A percentile compares a stretch with the other conserved stretches of the same genome.
Conservation (phyloP, 1,139 yeast genomes). For the Meyerozyma smithsonii region DNA sequence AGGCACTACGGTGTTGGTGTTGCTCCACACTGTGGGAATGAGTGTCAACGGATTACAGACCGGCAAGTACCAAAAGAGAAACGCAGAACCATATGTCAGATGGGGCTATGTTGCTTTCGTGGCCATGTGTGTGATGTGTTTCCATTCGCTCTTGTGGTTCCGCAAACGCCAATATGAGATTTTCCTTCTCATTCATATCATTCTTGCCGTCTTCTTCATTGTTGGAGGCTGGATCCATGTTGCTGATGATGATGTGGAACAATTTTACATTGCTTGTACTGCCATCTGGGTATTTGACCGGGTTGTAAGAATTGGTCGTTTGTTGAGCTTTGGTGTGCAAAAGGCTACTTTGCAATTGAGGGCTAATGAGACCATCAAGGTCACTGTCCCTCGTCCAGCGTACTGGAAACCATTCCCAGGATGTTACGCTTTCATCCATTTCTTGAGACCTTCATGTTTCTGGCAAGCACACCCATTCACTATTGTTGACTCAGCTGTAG, state of each 20-base stretch:
- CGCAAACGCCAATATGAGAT: conserved; percentile 60
- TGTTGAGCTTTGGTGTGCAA: conserved; percentile 45
- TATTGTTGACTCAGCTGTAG: conserved; percentile 27
- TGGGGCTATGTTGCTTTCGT: conserved; percentile 54
- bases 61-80: conserved; percentile 34
- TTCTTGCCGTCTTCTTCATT: conserved; percentile 52
- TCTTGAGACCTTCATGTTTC: conserved; percentile 47
- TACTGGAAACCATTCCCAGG: conserved; percentile 51
- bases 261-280: conserved; percentile 46
- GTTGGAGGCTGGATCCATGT: conserved; percentile 61
- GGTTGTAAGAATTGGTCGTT: conserved; percentile 44
- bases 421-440: conserved; percentile 59
- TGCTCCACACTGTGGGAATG: conserved; percentile 50
- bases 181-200: conserved; percentile 55
- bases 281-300: conserved; percentile 67
- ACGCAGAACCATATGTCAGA: conserved; percentile 33
- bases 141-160: conserved; percentile 47
- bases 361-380: conserved; percentile 42
- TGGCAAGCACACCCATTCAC: conserved; percentile 72
- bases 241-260: conserved; percentile 36
- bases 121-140: conserved; percentile 33
- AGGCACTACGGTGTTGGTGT: conserved; percentile 27
- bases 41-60: conserved; percentile 30
- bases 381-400: conserved; percentile 29
- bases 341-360: conserved; percentile 45